Conservation (phyloP, 1,284 basidiomycete genomes). For the Phenoliferia sp. region DNA sequence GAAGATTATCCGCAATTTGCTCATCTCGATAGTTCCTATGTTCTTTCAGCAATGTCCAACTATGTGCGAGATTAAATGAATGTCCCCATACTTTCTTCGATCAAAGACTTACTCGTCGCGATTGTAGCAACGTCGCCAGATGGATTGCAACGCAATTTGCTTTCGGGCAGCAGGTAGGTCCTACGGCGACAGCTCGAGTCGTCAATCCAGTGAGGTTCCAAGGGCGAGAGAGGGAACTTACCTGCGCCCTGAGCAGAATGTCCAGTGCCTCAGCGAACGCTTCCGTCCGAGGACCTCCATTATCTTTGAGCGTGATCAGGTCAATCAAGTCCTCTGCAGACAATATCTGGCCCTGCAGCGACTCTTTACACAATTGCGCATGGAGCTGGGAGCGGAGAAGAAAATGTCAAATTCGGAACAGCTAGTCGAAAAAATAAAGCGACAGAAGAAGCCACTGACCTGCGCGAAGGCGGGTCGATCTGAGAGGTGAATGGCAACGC, state of each 20-base stretch:
- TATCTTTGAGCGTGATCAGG: conserved; percentile 50
- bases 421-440: neutral
- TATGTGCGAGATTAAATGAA: conserved; percentile 38
- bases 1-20: conserved; percentile 61
- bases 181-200: conserved; percentile 58
- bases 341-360: conserved; percentile 43
- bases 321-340: conserved; percentile 50
- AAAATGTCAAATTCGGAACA: neutral
- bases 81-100: neutral
- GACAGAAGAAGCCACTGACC: neutral
- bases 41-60: conserved; percentile 65
- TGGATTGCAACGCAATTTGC: conserved; percentile 61
- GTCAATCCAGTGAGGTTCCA: neutral
- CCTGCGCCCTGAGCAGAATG: conserved; percentile 44
- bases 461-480: conserved; percentile 16
- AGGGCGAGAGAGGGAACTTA: conserved; percentile 26
- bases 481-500: conserved; percentile 13
- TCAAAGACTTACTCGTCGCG: conserved; percentile 70
- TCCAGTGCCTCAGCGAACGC: conserved; percentile 47
- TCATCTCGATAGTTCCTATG: conserved; percentile 65
- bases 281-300: conserved; percentile 38
- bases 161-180: conserved; percentile 66
- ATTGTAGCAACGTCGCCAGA: conserved; percentile 82
- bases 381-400: conserved; percentile 28
- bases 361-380: conserved; percentile 31